Conservation (phyloP, 495 filamentous ascomycete genomes). For the Glutinoglossum americanum region DNA sequence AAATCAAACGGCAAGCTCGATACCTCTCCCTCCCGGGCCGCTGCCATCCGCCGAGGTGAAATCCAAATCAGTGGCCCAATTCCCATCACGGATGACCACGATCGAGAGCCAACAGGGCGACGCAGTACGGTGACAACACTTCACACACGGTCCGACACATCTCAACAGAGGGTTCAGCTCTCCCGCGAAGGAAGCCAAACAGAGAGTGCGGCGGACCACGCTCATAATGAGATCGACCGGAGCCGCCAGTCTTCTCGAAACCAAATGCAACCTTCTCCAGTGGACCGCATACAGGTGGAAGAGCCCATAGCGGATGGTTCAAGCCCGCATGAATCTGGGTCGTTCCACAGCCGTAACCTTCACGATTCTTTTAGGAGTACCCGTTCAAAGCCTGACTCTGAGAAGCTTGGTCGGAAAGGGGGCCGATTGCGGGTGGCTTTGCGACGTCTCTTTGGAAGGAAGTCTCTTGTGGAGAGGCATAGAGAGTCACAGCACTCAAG, state of each 20-base stretch:
- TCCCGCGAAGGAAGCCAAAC: background rate
- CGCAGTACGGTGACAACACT: background rate
- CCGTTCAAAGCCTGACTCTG: slow-evolving; percentile 7
- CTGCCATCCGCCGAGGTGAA: slow-evolving; percentile 15
- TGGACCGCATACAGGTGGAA: background rate
- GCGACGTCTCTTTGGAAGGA: slow-evolving; percentile 27
- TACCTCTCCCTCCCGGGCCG: slow-evolving; percentile 4
- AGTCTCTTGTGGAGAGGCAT: slow-evolving; percentile 8
- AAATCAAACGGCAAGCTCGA: background rate
- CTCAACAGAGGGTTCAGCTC: background rate
- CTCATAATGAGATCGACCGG: background rate
- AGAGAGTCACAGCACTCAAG: slow-evolving; percentile 12
- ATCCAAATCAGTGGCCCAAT: slow-evolving; percentile 16
- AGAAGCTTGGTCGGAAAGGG: slow-evolving; percentile 25
- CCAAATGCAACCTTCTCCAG: background rate
- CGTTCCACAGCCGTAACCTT: slow-evolving; percentile 13
- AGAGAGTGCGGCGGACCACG: background rate
- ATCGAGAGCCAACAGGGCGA: background rate
- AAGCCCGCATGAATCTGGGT: background rate
- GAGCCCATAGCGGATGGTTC: background rate
- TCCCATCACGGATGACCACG: slow-evolving; percentile 5
- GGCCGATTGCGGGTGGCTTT: slow-evolving; percentile 26
- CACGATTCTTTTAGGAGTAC: slow-evolving; percentile 12
- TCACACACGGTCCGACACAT: background rate
- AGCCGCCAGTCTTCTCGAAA: background rate